Conservation (phyloP, 305 asterid genomes). For the Fraxinus xanthoxyloides region DNA sequence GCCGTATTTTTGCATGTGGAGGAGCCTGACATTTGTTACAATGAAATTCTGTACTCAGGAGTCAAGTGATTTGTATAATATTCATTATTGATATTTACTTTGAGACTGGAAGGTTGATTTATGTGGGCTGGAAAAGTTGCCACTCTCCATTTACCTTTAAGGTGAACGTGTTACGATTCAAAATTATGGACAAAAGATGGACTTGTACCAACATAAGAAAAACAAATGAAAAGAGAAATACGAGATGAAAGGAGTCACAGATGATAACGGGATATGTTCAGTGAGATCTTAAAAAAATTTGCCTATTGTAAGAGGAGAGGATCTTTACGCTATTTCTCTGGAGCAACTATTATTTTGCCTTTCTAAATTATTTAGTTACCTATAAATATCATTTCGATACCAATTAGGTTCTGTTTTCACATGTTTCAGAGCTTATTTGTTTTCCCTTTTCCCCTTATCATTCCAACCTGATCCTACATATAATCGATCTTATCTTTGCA, state of each 20-base stretch:
- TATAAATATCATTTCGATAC: neutral
- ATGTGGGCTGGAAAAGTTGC: neutral
- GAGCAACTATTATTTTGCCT: neutral
- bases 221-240: neutral
- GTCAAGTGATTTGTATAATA: neutral
- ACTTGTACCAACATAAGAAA: neutral
- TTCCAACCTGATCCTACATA: neutral
- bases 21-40: neutral
- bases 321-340: neutral
- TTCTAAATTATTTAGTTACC: neutral
- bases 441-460: neutral
- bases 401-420: neutral
- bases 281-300: neutral
- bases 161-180: neutral
- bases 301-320: neutral
- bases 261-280: neutral
- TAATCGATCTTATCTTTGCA: neutral
- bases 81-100: neutral
- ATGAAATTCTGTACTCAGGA: neutral
- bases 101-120: neutral
- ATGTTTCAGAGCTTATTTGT: neutral
- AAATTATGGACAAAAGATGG: neutral
- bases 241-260: neutral
- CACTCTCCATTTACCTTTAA: neutral
- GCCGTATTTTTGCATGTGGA: neutral